These are phyloP conservation scores for Beauveria scarabaeidicola DNA, from an alignment of 2,329 filamentous ascomycete species.

Conservation along the genomic window DNA sequence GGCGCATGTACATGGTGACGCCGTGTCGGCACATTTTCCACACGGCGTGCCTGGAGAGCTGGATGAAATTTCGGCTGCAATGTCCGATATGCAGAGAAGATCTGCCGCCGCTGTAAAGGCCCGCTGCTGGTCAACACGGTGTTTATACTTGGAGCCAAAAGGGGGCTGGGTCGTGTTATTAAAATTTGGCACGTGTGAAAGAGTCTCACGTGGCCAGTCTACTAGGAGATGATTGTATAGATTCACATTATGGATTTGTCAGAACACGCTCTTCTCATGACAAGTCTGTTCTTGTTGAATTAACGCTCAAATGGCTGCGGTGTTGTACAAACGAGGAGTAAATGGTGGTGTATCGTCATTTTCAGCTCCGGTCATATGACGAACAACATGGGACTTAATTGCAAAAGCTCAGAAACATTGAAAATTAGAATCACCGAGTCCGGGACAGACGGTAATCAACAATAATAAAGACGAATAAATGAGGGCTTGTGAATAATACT, in stretches of 20 bases:
- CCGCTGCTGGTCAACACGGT: not conserved
- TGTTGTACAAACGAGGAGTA: too few relatives aligned
- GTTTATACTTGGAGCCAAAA: too few relatives aligned
- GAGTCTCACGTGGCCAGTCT: not conserved
- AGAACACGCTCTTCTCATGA: not conserved
- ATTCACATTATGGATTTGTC: not conserved
- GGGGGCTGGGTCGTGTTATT: not conserved
- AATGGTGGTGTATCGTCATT: too few relatives aligned
- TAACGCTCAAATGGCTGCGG: not conserved
- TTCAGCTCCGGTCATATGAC: not conserved
- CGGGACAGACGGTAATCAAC: not conserved
- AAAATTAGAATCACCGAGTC: too few relatives aligned
- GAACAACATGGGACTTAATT: not conserved
- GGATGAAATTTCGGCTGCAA: constrained; percentile 89
- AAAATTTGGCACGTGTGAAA: not conserved
- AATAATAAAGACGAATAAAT: not conserved
- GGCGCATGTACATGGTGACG: constrained; percentile 91
- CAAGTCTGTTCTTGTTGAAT: not conserved
- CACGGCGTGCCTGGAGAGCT: constrained; percentile 81
- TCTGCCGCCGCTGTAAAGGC: constrained; percentile 69
- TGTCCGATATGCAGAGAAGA: constrained; percentile 93
- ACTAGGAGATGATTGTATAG: not conserved
- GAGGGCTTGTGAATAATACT: not conserved
- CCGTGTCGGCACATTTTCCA: constrained; percentile 96
- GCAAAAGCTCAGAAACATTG: too few relatives aligned